A percentile compares a stretch with the other conserved stretches of the same genome.
Conservation (phyloP, 768 basidiomycete genomes). For the Leccinum variicolor region DNA sequence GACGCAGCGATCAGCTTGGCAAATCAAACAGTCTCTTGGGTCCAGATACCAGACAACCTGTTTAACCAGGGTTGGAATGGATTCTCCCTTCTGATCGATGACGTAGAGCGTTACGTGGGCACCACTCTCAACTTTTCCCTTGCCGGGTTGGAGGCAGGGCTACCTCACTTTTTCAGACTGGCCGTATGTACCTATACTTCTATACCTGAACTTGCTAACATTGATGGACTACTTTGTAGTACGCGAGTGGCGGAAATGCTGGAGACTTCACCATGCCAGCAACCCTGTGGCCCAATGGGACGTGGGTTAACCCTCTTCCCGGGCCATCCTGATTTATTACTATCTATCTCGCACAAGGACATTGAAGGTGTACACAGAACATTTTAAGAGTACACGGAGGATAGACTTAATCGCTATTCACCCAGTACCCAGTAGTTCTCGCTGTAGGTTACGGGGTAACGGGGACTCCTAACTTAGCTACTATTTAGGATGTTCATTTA, state of each 20-base stretch:
- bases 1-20: constrained; percentile 50
- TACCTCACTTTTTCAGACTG: constrained; percentile 78
- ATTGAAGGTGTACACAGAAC: background rate
- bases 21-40: constrained; percentile 60
- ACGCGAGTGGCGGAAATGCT: constrained; percentile 39
- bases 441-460: background rate
- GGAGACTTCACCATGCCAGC: constrained; percentile 85
- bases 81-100: constrained; percentile 78
- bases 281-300: constrained; percentile 73
- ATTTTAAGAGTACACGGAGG: background rate
- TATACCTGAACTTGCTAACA: background rate
- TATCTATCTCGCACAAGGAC: background rate
- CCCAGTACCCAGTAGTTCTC: too few species aligned
- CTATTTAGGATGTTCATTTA: too few species aligned
- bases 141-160: constrained; percentile 50
- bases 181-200: constrained; percentile 48
- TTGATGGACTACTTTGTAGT: constrained; percentile 35
- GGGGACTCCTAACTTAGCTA: too few species aligned
- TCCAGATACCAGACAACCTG: constrained; percentile 35
- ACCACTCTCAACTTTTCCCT: constrained; percentile 67
- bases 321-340: constrained; percentile 50
- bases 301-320: constrained; percentile 70
- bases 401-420: background rate
- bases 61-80: constrained; percentile 58
- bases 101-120: constrained; percentile 78